A percentile compares a stretch with the other conserved stretches of the same genome.
phyloP scores from a whole-genome alignment of 441 rosid species.

The Brassica balearica region DNA sequence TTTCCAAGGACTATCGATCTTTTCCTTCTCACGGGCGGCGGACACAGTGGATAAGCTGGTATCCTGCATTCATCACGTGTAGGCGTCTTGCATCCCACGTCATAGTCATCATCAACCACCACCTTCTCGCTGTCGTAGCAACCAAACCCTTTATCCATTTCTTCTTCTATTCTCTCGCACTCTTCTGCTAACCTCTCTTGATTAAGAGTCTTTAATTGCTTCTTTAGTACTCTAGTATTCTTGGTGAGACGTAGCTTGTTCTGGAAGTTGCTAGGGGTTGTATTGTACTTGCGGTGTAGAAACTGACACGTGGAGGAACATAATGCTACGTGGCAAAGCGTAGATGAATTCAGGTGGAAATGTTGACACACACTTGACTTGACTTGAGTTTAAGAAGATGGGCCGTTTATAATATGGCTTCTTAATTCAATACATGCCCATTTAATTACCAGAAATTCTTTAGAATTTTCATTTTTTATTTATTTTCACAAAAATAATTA shows the following conservation, averaged over 20 bases:
- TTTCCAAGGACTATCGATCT: conserved; percentile 40
- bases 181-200: background rate
- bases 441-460: background rate
- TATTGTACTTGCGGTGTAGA: conserved; percentile 27
- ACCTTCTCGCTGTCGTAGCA: conserved; percentile 17
- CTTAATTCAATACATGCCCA: conserved; percentile 16
- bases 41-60: conserved; percentile 53
- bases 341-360: conserved; percentile 20
- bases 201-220: conserved; percentile 21
- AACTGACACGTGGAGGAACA: conserved; percentile 17
- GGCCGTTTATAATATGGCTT: conserved; percentile 17
- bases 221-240: conserved; percentile 24
- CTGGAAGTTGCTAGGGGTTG: conserved; percentile 40
- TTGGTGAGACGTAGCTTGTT: conserved; percentile 39
- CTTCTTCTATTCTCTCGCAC: background rate
- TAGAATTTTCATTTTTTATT: too few relatives aligned
- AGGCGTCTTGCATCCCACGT: conserved; percentile 67
- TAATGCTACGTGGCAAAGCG: conserved; percentile 35
- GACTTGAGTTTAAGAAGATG: conserved; percentile 1
- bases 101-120: conserved; percentile 29
- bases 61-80: conserved; percentile 52
- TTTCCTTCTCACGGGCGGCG: conserved; percentile 68
- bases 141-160: conserved; percentile 21
- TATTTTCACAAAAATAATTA: too few relatives aligned
- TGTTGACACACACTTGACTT: conserved; percentile 22